Conservation (phyloP, 345 rosid genomes). For the Erucastrum elatum region DNA sequence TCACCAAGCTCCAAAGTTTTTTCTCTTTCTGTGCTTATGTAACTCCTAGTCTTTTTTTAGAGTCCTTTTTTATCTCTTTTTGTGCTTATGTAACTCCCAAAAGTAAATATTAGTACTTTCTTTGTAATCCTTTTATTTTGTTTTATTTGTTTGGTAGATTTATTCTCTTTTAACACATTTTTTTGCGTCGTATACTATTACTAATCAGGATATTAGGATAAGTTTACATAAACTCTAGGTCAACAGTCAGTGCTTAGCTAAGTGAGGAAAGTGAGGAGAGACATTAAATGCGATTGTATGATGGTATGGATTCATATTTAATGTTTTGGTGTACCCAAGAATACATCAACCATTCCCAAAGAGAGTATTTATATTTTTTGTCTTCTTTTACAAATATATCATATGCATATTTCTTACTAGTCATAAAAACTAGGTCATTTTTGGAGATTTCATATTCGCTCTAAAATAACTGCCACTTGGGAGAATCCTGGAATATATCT, state of each 20-base stretch:
- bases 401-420: neutral
- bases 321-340: neutral
- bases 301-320: neutral
- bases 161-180: neutral
- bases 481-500: neutral
- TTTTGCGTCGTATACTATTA: neutral
- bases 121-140: neutral
- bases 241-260: neutral
- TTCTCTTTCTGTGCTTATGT: neutral
- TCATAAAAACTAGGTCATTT: neutral
- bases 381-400: too few relatives aligned
- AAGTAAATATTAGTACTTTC: neutral
- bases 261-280: neutral
- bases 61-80: neutral
- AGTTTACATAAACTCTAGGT: neutral
- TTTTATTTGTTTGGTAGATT: neutral
- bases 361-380: neutral
- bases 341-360: neutral
- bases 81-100: conserved; percentile 1
- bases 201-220: neutral
- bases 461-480: neutral
- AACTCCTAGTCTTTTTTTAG: neutral
- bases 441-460: neutral
- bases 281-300: neutral
- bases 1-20: neutral